Evolutionary conservation across 108 stramenopile species (phyloP).

Genomic region (Seminavis robusta): DNA sequence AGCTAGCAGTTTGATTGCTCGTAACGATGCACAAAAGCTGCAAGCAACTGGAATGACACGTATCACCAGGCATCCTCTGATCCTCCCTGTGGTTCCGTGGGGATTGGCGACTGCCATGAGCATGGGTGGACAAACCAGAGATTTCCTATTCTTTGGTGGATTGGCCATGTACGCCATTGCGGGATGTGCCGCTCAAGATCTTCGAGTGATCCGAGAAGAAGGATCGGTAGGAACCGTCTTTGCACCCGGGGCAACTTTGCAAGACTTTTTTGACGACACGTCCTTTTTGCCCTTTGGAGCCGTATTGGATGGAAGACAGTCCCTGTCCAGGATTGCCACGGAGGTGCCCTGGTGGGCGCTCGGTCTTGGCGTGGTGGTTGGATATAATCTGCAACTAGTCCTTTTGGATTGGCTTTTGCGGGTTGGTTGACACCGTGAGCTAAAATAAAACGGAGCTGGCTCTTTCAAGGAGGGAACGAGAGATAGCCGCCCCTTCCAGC

Average conservation of each 20-base stretch:
- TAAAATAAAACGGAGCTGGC: too few relatives aligned
- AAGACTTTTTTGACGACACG: constrained; percentile 36
- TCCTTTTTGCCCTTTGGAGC: constrained; percentile 54
- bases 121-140: constrained; percentile 28
- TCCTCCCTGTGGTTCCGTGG: constrained; percentile 61
- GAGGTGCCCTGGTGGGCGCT: constrained; percentile 33
- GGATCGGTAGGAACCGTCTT: constrained; percentile 62
- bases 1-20: not conserved
- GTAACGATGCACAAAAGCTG: constrained; percentile 45
- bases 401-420: too few relatives aligned
- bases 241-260: constrained; percentile 10
- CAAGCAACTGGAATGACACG: constrained; percentile 42
- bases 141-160: constrained; percentile 44
- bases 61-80: constrained; percentile 53
- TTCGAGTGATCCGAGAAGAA: constrained; percentile 48
- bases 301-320: constrained; percentile 40
- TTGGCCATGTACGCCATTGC: constrained; percentile 44
- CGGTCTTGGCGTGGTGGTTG: not conserved
- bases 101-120: constrained; percentile 35
- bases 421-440: too few relatives aligned
- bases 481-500: too few relatives aligned
- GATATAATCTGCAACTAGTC: too few relatives aligned
- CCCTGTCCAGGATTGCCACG: constrained; percentile 14
- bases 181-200: constrained; percentile 53
- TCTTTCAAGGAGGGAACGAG: too few relatives aligned